Evolutionary conservation across 495 filamentous ascomycete genomes (phyloP), one percentile per base, ranked within the genome.

Genomic region (Aspergillus asperescens): DNA sequence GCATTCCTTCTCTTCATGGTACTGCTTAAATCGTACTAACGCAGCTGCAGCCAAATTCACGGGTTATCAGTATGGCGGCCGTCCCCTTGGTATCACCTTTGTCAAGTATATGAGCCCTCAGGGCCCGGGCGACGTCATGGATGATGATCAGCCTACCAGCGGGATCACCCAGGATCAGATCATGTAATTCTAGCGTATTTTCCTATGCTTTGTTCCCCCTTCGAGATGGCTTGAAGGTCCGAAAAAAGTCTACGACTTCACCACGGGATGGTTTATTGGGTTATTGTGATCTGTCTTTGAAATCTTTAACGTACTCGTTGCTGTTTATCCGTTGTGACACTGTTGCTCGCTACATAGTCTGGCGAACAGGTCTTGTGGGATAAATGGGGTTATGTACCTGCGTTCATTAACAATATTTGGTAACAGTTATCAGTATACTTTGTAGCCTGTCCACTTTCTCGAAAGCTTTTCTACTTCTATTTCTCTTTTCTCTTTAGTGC

Each of bases 61-160:
- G 57, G 90, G 90, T 45, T 98, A 98, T 62, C 88, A 95, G 64
- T 98, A 98, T 64, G 93, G 93, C 56, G 93, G 92, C 35, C 88
- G 93, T 55, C 93, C 94, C 54, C 83, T 98, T 46, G 89, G 90
- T 24, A 80, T 98, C 52, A 88, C 81, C 59, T 97, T 86, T 68
- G 90, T 95, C 71, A 91, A 91, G 66, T 97, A 97, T 69, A 70
- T 84, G 62, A 89, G 81, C 57, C 76, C 74, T 24, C 71, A 74
- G 50, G 75, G 71, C 19, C 81, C 79, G 24, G 77, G 68, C 15
- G 89, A 91, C 60, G 78, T 74, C 56, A 95, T 93, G 87, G 90
- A 96, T 58, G 87, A 81, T 25, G 60, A 65, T 18, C 85, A 93
- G 58, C 73, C 80, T n/a, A 83, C 87, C 16, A 82, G 76, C 45